These are phyloP conservation scores for Pistacia atlantica DNA, from an alignment of 345 rosid species.

Conservation along the genomic window DNA sequence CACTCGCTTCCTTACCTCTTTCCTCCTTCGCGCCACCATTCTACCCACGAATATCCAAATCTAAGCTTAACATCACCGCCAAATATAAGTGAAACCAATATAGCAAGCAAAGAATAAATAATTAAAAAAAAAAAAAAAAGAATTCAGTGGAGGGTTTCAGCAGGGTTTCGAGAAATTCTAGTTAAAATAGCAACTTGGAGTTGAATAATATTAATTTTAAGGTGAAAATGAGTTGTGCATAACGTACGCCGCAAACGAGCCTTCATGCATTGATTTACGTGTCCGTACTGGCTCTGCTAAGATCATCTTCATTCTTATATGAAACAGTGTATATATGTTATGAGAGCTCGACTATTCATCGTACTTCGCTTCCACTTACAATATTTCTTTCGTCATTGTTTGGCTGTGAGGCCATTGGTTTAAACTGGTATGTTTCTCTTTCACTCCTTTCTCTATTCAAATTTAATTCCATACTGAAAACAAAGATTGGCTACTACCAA, in stretches of 20 bases:
- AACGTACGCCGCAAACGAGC: constrained; percentile 58
- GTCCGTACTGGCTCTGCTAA: constrained; percentile 14
- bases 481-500: too few relatives aligned
- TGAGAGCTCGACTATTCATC: too few relatives aligned
- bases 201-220: background rate
- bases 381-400: background rate
- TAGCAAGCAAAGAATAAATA: background rate
- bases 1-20: constrained; percentile 25
- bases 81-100: background rate
- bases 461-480: background rate
- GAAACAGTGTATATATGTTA: background rate
- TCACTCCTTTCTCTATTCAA: background rate
- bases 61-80: background rate
- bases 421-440: constrained; percentile 3
- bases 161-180: constrained; percentile 4
- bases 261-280: constrained; percentile 27
- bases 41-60: constrained; percentile 15
- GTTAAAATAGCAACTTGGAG: constrained; percentile 26
- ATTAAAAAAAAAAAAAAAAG: background rate
- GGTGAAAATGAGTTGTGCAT: constrained; percentile 30
- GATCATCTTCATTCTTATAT: constrained; percentile 15
- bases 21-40: constrained; percentile 17
- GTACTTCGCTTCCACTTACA: background rate
- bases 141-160: background rate
- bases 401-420: background rate